A percentile compares a stretch with the other conserved stretches of the same genome.
phyloP scores from a whole-genome alignment of 192 early-diverging fungal species.

The Funneliformis geosporum region DNA sequence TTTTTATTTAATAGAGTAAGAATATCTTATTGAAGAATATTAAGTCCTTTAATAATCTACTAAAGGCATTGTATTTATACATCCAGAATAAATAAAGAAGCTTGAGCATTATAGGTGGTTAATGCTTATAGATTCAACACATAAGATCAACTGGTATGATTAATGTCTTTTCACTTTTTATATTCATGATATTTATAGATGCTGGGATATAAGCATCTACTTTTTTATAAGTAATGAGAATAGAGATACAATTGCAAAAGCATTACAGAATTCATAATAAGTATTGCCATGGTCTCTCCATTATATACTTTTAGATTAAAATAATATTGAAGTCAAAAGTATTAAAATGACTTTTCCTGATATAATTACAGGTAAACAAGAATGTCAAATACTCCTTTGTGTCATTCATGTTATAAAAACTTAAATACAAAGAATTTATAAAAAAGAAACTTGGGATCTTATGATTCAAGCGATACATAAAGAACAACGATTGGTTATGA shows the following conservation, averaged over 20 bases:
- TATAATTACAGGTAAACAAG: background rate
- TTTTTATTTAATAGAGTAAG: too few species aligned
- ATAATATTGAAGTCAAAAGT: too few species aligned
- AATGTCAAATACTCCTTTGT: slow-evolving; percentile 29
- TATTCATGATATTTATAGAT: background rate
- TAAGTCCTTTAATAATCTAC: too few species aligned
- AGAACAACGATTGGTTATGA: background rate
- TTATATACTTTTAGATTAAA: background rate
- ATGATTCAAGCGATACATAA: too few species aligned
- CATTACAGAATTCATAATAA: slow-evolving; percentile 12
- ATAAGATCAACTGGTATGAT: background rate
- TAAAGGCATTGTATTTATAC: too few species aligned
- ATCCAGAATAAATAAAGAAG: background rate
- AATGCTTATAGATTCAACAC: background rate
- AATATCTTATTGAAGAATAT: too few species aligned
- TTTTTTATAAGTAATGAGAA: slow-evolving; percentile 31
- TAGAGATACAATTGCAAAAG: slow-evolving; percentile 21
- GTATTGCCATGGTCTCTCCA: slow-evolving; percentile 2
- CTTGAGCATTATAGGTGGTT: background rate
- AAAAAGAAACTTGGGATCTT: too few species aligned
- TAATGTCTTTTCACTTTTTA: background rate
- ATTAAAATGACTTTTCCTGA: background rate
- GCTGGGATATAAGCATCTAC: slow-evolving; percentile 23
- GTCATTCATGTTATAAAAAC: slow-evolving; percentile 28
- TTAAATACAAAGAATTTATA: background rate